A percentile compares a stretch with the other conserved stretches of the same genome.
Conservation (phyloP, 805 yeast genomes). For the Komagataella kurtzmanii region DNA sequence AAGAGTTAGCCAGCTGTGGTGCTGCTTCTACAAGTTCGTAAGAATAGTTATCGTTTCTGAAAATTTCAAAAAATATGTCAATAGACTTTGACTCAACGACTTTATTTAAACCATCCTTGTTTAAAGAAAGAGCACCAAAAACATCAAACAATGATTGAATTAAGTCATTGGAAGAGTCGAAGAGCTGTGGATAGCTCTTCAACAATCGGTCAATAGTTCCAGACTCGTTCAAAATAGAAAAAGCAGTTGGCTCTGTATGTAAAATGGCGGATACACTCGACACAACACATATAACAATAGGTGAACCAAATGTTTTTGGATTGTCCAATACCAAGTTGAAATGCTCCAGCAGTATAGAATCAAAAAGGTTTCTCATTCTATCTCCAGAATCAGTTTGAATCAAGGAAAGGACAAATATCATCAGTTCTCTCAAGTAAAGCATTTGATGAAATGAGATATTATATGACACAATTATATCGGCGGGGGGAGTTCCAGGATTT, state of each 20-base stretch:
- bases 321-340: constrained; percentile 45
- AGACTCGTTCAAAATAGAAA: constrained; percentile 65
- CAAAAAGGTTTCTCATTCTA: constrained; percentile 72
- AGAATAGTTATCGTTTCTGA: constrained; percentile 34
- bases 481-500: constrained; percentile 49
- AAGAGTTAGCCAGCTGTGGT: constrained; percentile 44
- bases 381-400: constrained; percentile 73
- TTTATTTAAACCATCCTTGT: constrained; percentile 52
- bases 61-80: constrained; percentile 31
- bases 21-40: constrained; percentile 43
- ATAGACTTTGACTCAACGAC: constrained; percentile 30
- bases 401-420: constrained; percentile 51
- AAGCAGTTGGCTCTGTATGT: constrained; percentile 88
- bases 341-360: constrained; percentile 59
- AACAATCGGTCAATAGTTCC: constrained; percentile 55
- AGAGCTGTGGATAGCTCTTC: constrained; percentile 37
- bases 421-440: constrained; percentile 38
- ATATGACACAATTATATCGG: constrained; percentile 33
- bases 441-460: constrained; percentile 47
- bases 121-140: constrained; percentile 73
- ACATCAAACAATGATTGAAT: constrained; percentile 55
- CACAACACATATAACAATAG: constrained; percentile 44
- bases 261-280: constrained; percentile 58
- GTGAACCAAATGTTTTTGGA: constrained; percentile 52
- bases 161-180: constrained; percentile 46